phyloP scores from a whole-genome alignment of 139 green algal genomes.

The Gonium pectorale region DNA sequence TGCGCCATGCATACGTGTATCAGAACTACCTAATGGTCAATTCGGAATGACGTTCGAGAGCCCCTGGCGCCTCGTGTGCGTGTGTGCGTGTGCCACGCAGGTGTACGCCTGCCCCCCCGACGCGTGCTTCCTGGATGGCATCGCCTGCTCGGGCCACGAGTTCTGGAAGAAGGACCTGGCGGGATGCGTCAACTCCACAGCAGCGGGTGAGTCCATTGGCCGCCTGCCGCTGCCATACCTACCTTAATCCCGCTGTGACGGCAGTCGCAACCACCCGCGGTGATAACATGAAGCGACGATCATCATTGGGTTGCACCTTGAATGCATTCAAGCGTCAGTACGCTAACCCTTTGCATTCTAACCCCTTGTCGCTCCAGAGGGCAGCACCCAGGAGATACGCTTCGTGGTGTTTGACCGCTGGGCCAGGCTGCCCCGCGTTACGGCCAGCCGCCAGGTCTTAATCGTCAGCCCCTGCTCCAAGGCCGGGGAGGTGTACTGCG shows the following conservation, averaged over 20 bases:
- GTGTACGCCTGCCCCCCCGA: conserved; percentile 36
- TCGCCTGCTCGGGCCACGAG: conserved; percentile 27
- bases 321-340: too few species aligned
- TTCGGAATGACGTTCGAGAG: too few species aligned
- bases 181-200: conserved; percentile 10
- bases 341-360: too few species aligned
- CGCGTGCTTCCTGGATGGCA: neutral
- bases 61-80: too few species aligned
- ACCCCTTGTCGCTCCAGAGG: too few species aligned
- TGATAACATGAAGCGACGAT: too few species aligned
- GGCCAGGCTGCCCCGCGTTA: conserved; percentile 9
- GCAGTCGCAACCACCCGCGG: too few species aligned
- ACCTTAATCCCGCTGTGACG: too few species aligned
- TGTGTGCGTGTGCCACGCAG: neutral
- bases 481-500: neutral
- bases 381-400: neutral
- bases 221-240: too few species aligned
- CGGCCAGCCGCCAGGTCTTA: neutral
- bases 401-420: conserved; percentile 40
- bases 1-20: too few species aligned
- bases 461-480: neutral
- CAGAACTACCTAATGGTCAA: too few species aligned
- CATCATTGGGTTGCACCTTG: too few species aligned
- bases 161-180: conserved; percentile 41
- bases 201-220: neutral